These are phyloP conservation scores for Fusarium scirpi DNA, from an alignment of 2,329 filamentous ascomycete species.

Conservation along the genomic window DNA sequence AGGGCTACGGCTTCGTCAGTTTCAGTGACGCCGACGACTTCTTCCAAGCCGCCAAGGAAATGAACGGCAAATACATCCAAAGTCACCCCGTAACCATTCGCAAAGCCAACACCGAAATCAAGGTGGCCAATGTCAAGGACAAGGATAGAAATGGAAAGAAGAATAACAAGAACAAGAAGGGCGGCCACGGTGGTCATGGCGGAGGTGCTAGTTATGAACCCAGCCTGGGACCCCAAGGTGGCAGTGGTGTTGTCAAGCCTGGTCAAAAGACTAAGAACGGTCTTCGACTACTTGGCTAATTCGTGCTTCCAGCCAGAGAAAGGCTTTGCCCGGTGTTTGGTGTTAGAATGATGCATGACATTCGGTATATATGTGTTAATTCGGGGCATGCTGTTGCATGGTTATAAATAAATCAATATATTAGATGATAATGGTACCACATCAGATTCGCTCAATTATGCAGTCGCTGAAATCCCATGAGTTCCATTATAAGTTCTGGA, in stretches of 20 bases:
- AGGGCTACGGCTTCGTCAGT: constrained; percentile 95
- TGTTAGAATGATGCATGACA: constrained; percentile 33
- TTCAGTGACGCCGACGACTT: constrained; percentile 97
- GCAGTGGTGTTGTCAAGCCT: constrained; percentile 69
- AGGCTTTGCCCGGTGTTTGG: constrained; percentile 30
- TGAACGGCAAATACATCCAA: constrained; percentile 99
- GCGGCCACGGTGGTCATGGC: constrained; percentile 47
- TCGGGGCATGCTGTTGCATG: neutral
- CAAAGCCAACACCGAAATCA: constrained; percentile 92
- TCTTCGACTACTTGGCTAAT: constrained; percentile 68
- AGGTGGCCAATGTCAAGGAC: constrained; percentile 76
- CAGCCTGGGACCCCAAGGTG: constrained; percentile 61
- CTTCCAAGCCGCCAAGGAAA: constrained; percentile 95
- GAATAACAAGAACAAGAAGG: constrained; percentile 54
- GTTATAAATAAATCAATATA: neutral
- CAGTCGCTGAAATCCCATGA: neutral
- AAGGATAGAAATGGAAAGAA: constrained; percentile 58
- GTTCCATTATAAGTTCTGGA: neutral
- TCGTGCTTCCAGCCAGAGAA: neutral
- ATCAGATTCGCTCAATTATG: neutral
- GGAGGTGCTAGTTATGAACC: constrained; percentile 60
- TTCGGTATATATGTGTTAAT: constrained; percentile 5
- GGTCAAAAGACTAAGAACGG: constrained; percentile 77
- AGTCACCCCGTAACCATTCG: constrained; percentile 91
- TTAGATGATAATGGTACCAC: neutral